Percentiles rank a stretch among this genome's conserved stretches.
Evolutionary conservation across 495 filamentous ascomycete species (phyloP).

Genomic region (Hamigera avellanea): DNA sequence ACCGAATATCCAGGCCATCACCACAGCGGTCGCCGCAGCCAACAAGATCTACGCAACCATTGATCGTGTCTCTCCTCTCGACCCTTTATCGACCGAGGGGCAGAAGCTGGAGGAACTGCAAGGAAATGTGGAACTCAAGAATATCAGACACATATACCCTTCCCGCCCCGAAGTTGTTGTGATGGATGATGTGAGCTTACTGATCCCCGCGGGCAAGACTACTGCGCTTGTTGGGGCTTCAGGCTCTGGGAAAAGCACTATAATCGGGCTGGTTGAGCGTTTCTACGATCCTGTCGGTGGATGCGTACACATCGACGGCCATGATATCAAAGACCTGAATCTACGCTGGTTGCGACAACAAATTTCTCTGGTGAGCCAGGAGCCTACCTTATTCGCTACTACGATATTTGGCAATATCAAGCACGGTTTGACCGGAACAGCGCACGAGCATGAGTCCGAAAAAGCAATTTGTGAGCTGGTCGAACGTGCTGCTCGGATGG

Average conservation of each 20-base stretch:
- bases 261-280: slow-evolving; percentile 34
- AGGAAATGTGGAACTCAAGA: slow-evolving; percentile 40
- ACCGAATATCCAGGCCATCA: slow-evolving; percentile 27
- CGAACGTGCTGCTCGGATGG: too few relatives aligned
- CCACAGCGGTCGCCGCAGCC: slow-evolving; percentile 20
- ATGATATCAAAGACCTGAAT: slow-evolving; percentile 5
- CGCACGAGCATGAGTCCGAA: too few relatives aligned
- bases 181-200: slow-evolving; percentile 25
- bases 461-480: too few relatives aligned
- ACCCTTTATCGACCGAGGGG: slow-evolving; percentile 23
- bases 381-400: slow-evolving; percentile 7
- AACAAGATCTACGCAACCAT: slow-evolving; percentile 25
- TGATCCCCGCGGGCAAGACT: slow-evolving; percentile 26
- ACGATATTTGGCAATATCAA: slow-evolving; percentile 8
- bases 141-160: slow-evolving; percentile 47
- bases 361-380: slow-evolving; percentile 6
- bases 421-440: slow-evolving; percentile 2
- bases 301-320: slow-evolving; percentile 18
- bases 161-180: slow-evolving; percentile 25
- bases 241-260: slow-evolving; percentile 41
- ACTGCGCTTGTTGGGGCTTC: slow-evolving; percentile 41
- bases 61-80: slow-evolving; percentile 22
- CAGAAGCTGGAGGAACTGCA: not conserved
- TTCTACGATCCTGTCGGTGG: slow-evolving; percentile 35
- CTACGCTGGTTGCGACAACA: slow-evolving; percentile 6